Base-by-base conservation (phyloP, 345 rosid species). In the Hibiscus syriacus region DNA sequence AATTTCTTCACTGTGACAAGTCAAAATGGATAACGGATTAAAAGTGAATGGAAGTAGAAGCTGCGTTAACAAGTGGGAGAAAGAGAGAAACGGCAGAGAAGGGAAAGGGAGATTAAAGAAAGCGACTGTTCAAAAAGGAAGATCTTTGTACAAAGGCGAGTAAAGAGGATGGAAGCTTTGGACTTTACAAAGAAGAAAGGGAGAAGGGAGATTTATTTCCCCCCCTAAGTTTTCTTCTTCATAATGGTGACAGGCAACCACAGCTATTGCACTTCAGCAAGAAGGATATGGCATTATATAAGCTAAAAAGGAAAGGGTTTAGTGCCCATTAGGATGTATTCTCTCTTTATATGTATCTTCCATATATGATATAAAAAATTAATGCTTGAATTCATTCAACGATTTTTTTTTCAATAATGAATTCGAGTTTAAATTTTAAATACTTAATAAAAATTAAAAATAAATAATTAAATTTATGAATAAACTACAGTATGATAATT, bases 211-310 rank as follows among this genome's bases (percentile, higher is more conserved):
- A n/a, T n/a, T n/a, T n/a, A n/a, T 45, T 10, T 49, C 8, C 7
- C 0, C 2, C 53, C 14, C 23, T 6, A 2, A 3, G 46, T 38
- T 19, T 25, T 17, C 20, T 20, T 60, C 45, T 45, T 59, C 25
- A n/a, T n/a, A 2, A 68, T 3, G 34, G 38, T 34, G 38, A 5
- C 25, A 30, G 22, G 49, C 20, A 49, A 54, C 34, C 60, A 56
- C 39, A 5, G 46, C 13, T n/a, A n/a, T n/a, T n/a, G n/a, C n/a
- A n/a, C n/a, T n/a, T n/a, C n/a, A n/a, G n/a, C n/a, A n/a, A n/a
- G n/a, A n/a, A n/a, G 70, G 74, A 32, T 52, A 38, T 55, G 84
- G 68, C 68, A 30, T 76, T 82, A 74, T 76, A 84, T 80, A 84
- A 22, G 84, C 66, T 66, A 45, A 80, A 76, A n/a, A n/a, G n/a